phyloP scores from a whole-genome alignment of 2,329 filamentous ascomycete genomes.

The Pyrenochaeta sp. region DNA sequence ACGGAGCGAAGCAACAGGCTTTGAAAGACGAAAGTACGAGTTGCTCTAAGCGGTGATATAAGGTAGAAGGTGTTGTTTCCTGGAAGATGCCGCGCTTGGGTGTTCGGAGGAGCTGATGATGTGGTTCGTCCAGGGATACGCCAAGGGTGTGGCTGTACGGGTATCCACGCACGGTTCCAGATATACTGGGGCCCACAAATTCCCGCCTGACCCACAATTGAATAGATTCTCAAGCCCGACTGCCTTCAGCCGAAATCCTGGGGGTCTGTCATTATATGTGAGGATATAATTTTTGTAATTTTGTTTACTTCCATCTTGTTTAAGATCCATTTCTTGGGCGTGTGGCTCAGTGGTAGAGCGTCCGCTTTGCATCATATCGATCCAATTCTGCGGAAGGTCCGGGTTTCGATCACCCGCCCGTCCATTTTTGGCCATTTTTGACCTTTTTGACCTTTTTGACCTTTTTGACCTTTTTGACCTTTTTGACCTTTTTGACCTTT shows the following conservation, averaged over 20 bases:
- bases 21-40: not conserved
- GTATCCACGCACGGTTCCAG: not conserved
- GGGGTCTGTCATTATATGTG: not conserved
- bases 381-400: constrained; percentile 38
- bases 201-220: not conserved
- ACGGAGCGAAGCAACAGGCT: not conserved
- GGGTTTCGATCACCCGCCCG: constrained; percentile 43
- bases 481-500: constrained; percentile 11
- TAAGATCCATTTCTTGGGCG: constrained; percentile 21
- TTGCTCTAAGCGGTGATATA: not conserved
- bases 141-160: constrained; percentile 30
- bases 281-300: not conserved
- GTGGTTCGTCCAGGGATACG: constrained; percentile 27
- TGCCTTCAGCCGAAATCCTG: not conserved
- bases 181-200: not conserved
- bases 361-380: constrained; percentile 46
- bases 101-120: constrained; percentile 32
- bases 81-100: constrained; percentile 21
- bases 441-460: constrained; percentile 4
- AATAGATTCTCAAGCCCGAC: not conserved
- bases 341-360: constrained; percentile 53
- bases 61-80: constrained; percentile 22
- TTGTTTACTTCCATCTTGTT: not conserved
- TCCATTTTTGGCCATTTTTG: constrained; percentile 25
- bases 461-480: constrained; percentile 3